A percentile compares a stretch with the other conserved stretches of the same genome.
Conservation (phyloP, 371 early-diverging fungal genomes). For the Fennellomyces sp. region DNA sequence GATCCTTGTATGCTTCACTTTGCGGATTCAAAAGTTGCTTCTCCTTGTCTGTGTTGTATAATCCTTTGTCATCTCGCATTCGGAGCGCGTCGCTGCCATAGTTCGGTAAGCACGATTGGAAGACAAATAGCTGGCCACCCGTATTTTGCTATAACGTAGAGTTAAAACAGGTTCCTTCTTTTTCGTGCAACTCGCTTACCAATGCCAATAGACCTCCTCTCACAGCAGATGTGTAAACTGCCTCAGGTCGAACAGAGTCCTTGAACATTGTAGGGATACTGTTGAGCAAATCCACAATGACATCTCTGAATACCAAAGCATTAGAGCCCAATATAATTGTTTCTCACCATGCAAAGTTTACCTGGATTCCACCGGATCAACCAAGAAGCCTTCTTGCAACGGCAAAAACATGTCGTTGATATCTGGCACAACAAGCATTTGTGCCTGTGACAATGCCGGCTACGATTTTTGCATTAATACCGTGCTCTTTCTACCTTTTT, state of each 20-base stretch:
- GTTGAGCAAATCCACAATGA: slow-evolving; percentile 87
- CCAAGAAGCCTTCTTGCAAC: slow-evolving; percentile 88
- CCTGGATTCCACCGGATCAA: slow-evolving; percentile 79
- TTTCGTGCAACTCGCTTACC: slow-evolving; percentile 33
- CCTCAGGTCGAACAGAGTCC: slow-evolving; percentile 75
- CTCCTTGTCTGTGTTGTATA: slow-evolving; percentile 94
- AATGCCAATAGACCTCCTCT: slow-evolving; percentile 82
- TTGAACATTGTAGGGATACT: slow-evolving; percentile 85
- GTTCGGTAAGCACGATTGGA: slow-evolving; percentile 90
- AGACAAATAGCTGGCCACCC: slow-evolving; percentile 88
- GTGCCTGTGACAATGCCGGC: slow-evolving; percentile 81
- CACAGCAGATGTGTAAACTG: slow-evolving; percentile 86
- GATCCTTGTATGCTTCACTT: slow-evolving; percentile 82
- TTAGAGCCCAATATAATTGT: not conserved
- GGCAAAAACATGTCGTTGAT: slow-evolving; percentile 94
- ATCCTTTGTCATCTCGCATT: slow-evolving; percentile 83
- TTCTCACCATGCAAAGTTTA: slow-evolving; percentile 17
- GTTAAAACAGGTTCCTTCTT: not conserved
- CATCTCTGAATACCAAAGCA: slow-evolving; percentile 39
- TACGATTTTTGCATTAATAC: no score
- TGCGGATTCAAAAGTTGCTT: slow-evolving; percentile 80
- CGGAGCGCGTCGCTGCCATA: slow-evolving; percentile 87
- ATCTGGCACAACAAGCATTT: slow-evolving; percentile 97
- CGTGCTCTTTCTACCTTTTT: no score
- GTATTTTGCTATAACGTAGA: slow-evolving; percentile 26